Base-by-base conservation (phyloP, 2,329 filamentous ascomycete genomes). In the Rhexocercosporidium sp. region DNA sequence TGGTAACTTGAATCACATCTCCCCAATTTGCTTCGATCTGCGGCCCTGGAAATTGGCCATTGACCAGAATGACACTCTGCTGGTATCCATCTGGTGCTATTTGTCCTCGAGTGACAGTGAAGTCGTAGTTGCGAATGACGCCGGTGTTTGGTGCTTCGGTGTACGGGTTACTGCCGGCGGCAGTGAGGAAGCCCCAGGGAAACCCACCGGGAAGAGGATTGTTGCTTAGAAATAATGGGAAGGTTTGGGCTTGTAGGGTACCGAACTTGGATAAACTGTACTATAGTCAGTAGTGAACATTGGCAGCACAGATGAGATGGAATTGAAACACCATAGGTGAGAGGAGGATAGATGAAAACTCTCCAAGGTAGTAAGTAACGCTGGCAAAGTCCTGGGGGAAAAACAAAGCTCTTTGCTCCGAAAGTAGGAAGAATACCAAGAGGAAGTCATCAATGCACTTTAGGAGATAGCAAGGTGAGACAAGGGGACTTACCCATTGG, bases 1-100 rank as follows among this genome's bases (percentile, higher is more conserved):
- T 84, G 34, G 88, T 89, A 51, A 93, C 86, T 63, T 91, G 80
- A 54, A 88, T 83, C 4, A 64, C 73, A 64, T 81, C 79, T 22
- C 77, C 78, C 75, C 76, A 79, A 66, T 79, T 79, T 1, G 78
- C 78, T 59, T 79, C 77, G 20, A 80, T 77, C 2, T 69, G 34
- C 11, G 78, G 78, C 5, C 78, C 78, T 7, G 78, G 79, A 47
- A 75, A 79, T 62, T 75, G 72, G 0, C 75, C 77, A 57, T 81
- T 80, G 37, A 81, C 71, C 4, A 79, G 64, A 22, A 80, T 83
- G 63, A 94, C 87, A 75, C 91, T 90, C 46, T 75, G 77, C 4
- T 70, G 64, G 56, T 76, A 78, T 11, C 81, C 81, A 75, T 83
- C 81, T 5, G 80, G 81, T 1, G 76, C 73, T 18, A 78, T 75